These are phyloP conservation scores for Elsinoe ampelina DNA, from an alignment of 2,329 filamentous ascomycete species.

Conservation along the genomic window DNA sequence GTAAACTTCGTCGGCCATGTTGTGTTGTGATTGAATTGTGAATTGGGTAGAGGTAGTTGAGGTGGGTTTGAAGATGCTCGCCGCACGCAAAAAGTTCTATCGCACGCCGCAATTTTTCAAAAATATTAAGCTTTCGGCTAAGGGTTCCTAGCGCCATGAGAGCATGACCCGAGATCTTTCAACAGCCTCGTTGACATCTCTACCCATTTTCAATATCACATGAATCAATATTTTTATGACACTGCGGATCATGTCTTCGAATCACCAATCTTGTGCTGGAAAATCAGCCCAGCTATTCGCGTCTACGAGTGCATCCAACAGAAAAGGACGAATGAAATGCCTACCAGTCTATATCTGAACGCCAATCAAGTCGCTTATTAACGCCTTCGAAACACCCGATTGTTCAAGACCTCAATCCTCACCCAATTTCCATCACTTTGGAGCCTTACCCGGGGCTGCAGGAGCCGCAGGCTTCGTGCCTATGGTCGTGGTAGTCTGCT, in stretches of 20 bases:
- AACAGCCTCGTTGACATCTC: not conserved
- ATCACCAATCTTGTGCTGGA: too few relatives aligned
- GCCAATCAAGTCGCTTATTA: too few relatives aligned
- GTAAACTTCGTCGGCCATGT: conserved; percentile 96
- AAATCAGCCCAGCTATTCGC: too few relatives aligned
- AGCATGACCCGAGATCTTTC: not conserved
- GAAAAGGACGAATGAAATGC: too few relatives aligned
- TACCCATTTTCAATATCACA: not conserved
- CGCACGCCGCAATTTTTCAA: conserved; percentile 2
- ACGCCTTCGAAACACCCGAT: too few relatives aligned
- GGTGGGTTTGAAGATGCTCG: not conserved
- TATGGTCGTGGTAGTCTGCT: not conserved
- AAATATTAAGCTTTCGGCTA: conserved; percentile 9
- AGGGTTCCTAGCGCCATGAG: not conserved
- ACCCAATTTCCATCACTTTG: too few relatives aligned
- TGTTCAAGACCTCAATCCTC: too few relatives aligned
- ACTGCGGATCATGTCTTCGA: too few relatives aligned
- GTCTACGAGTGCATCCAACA: too few relatives aligned
- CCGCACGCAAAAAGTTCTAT: conserved; percentile 1
- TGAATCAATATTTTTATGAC: not conserved
- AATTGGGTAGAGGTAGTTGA: not conserved
- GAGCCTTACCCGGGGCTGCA: too few relatives aligned
- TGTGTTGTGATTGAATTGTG: conserved; percentile 18
- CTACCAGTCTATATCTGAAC: too few relatives aligned
- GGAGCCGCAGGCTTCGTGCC: not conserved